These are phyloP conservation scores for Trametes pubescens DNA, from an alignment of 1,284 basidiomycete genomes.

Conservation along the genomic window DNA sequence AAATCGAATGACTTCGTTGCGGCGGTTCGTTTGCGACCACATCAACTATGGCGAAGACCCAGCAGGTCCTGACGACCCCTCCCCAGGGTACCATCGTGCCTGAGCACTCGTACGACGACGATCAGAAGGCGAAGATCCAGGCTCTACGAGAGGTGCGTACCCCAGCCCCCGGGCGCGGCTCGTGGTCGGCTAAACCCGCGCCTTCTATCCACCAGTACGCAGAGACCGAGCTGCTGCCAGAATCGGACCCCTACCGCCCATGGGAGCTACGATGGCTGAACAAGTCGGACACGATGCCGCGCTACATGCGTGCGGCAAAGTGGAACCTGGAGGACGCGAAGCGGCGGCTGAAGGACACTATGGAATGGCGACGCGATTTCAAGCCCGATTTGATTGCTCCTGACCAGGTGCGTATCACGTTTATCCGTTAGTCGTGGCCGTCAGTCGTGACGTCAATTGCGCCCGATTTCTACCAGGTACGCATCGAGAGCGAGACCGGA, in stretches of 20 bases:
- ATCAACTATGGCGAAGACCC: conserved; percentile 48
- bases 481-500: conserved; percentile 81
- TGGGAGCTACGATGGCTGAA: conserved; percentile 83
- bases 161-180: neutral
- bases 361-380: conserved; percentile 85
- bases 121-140: conserved; percentile 66
- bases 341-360: conserved; percentile 76
- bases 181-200: conserved; percentile 12
- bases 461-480: conserved; percentile 49
- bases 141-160: conserved; percentile 64
- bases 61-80: conserved; percentile 54
- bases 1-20: neutral
- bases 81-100: conserved; percentile 59
- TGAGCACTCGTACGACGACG: conserved; percentile 65
- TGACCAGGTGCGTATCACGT: conserved; percentile 59
- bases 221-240: conserved; percentile 64
- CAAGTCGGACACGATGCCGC: conserved; percentile 76
- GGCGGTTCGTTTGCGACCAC: too few species aligned
- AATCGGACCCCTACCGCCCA: conserved; percentile 71
- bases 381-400: conserved; percentile 85
- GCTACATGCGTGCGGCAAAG: conserved; percentile 87
- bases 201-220: conserved; percentile 61
- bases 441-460: conserved; percentile 3
- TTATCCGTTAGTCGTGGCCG: conserved; percentile 26
- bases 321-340: conserved; percentile 83